phyloP scores from a whole-genome alignment of 208 protist genomes.

The Acanthamoeba culbertsoni region DNA sequence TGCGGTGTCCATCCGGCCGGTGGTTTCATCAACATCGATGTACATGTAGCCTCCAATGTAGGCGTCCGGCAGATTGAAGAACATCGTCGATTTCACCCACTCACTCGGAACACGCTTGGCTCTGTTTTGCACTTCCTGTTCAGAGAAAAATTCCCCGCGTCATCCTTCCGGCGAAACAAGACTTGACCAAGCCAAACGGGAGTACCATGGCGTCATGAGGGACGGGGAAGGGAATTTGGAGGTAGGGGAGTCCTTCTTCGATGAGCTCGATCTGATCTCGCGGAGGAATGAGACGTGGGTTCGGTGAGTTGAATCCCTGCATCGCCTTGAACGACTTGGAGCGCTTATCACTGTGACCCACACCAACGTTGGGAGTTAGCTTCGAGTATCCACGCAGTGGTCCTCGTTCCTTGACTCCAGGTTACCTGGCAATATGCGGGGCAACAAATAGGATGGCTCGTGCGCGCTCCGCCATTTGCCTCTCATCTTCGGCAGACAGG shows the following conservation, averaged over 20 bases:
- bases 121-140: neutral
- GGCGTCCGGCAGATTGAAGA: constrained; percentile 27
- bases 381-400: no score
- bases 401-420: neutral
- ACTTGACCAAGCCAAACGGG: neutral
- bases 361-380: neutral
- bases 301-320: neutral
- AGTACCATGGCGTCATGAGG: neutral
- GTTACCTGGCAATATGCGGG: neutral
- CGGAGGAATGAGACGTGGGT: neutral
- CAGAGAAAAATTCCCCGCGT: neutral
- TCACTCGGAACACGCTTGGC: neutral
- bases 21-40: constrained; percentile 28
- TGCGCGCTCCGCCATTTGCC: neutral
- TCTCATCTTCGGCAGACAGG: neutral
- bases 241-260: neutral
- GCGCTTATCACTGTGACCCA: neutral
- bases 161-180: neutral
- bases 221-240: neutral
- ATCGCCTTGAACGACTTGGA: neutral
- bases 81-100: constrained; percentile 20
- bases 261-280: neutral
- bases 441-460: neutral
- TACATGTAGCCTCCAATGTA: constrained; percentile 58
- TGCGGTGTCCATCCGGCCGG: neutral